Conservation (phyloP, 1,284 basidiomycete genomes). For the Leccinum cinnamomeum region DNA sequence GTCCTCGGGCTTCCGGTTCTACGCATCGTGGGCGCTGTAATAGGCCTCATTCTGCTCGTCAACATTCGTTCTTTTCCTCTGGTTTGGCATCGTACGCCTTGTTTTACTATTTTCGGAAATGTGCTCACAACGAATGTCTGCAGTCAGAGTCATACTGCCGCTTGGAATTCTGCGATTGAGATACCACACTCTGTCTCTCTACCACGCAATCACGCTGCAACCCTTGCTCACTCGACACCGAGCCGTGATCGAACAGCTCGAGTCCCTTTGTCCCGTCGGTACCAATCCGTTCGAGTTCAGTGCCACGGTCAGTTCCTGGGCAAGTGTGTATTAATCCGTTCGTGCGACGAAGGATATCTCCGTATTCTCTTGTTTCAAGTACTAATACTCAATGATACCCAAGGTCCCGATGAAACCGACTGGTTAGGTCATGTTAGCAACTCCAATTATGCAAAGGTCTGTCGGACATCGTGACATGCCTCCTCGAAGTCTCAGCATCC, state of each 20-base stretch:
- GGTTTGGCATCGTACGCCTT: conserved; percentile 61
- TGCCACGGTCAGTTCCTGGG: conserved; percentile 46
- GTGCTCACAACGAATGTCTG: neutral
- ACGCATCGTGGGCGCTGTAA: conserved; percentile 3
- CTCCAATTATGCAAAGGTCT: conserved; percentile 69
- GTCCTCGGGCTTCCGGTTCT: conserved; percentile 1
- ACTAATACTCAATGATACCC: conserved; percentile 2
- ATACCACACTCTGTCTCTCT: conserved; percentile 12
- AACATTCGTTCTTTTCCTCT: conserved; percentile 60
- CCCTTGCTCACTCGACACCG: conserved; percentile 38
- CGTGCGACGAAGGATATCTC: neutral
- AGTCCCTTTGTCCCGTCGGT: conserved; percentile 53
- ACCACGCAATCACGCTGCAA: conserved; percentile 33
- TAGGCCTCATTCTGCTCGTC: conserved; percentile 43
- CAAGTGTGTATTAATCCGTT: conserved; percentile 46
- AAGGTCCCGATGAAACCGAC: conserved; percentile 67
- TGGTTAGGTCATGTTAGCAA: conserved; percentile 71
- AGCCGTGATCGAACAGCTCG: conserved; percentile 44
- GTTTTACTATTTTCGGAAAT: too few relatives aligned
- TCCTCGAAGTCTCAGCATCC: neutral
- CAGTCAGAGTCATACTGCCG: conserved; percentile 57
- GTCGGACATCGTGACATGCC: neutral
- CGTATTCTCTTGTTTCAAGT: neutral
- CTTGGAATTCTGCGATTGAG: conserved; percentile 35
- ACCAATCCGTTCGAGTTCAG: conserved; percentile 50